phyloP scores from a whole-genome alignment of 2,329 filamentous ascomycete genomes.

The Penicillium sp. region DNA sequence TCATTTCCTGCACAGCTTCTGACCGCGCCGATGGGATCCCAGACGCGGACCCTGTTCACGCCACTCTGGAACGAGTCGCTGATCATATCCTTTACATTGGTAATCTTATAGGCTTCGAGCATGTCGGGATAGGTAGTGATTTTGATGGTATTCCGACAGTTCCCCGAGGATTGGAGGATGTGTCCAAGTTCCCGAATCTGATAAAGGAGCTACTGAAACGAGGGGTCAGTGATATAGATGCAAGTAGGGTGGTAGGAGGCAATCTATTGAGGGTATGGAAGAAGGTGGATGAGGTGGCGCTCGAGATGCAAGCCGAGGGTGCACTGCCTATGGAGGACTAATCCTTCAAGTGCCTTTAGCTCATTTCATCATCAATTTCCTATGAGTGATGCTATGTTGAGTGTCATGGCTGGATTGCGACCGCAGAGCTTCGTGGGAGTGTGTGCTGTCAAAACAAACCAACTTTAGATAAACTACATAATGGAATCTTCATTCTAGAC shows the following conservation, averaged over 20 bases:
- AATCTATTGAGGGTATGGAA: slow-evolving; percentile 84
- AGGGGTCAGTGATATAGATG: slow-evolving; percentile 72
- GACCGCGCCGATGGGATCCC: slow-evolving; percentile 64
- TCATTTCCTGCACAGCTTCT: slow-evolving; percentile 70
- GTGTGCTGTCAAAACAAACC: background rate
- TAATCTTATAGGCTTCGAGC: slow-evolving; percentile 75
- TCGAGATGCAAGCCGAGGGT: slow-evolving; percentile 60
- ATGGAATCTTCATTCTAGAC: background rate
- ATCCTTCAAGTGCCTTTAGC: slow-evolving; percentile 2
- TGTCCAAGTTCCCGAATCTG: slow-evolving; percentile 76
- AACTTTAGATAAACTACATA: background rate
- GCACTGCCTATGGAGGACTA: slow-evolving; percentile 47
- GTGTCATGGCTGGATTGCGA: background rate
- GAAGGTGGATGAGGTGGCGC: slow-evolving; percentile 71
- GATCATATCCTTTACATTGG: slow-evolving; percentile 82
- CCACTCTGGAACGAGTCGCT: slow-evolving; percentile 73
- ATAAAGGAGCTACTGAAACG: slow-evolving; percentile 70
- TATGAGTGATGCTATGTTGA: background rate
- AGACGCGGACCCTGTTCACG: slow-evolving; percentile 63
- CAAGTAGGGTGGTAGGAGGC: slow-evolving; percentile 70
- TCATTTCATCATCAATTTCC: background rate
- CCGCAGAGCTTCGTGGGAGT: background rate
- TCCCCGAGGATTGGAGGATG: slow-evolving; percentile 76
- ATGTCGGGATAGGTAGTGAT: slow-evolving; percentile 86
- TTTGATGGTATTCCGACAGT: slow-evolving; percentile 68